Evolutionary conservation across 768 basidiomycete genomes (phyloP), one percentile per base, ranked within the genome.

Genomic region (Tremella mesenterica): DNA sequence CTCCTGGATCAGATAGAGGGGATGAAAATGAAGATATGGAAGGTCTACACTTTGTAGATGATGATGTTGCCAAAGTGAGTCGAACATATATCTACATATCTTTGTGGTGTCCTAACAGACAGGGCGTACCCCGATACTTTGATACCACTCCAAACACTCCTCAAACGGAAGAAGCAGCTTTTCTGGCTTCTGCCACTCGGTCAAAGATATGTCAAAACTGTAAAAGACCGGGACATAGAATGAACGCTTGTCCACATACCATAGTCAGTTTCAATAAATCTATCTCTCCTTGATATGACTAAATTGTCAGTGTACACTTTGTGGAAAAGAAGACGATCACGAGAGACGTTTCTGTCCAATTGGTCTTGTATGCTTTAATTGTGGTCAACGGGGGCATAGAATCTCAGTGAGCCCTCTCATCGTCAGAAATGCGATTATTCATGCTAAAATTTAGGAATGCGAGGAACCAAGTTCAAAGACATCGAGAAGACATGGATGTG

Each of bases 311-410:
- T 69, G 67, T 34, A 56, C 57, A 7, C 58, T 58, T 18, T 69
- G 67, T 38, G 67, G 67, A 4, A 59, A 49, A n/a, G 60, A 60
- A 41, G 67, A 69, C 36, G 52, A 57, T 3, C 67, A 69, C 48
- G 67, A 66, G 36, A 29, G 64, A 13, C 23, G 61, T 43, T 62
- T 66, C 36, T 69, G 67, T 53, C 67, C 67, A 4, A 53, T 58
- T 16, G 60, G 59, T 18, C 28, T 69, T n/a, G 59, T 63, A 16
- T 69, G 67, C 50, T 69, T 64, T 41, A 58, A 59, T 7, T 69
- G 67, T 36, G 67, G 67, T 23, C 43, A 52, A 23, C 46, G 64
- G 28, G 67, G 67, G 0, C 67, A 69, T 48, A 38, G 63, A 14
- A 25, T 58, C 41, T 29, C 28, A 21, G 59, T 58, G 38, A 25